Percentiles rank a stretch among this genome's conserved stretches.
Conservation (phyloP, 1,139 yeast genomes). For the Taiozyma sp. region DNA sequence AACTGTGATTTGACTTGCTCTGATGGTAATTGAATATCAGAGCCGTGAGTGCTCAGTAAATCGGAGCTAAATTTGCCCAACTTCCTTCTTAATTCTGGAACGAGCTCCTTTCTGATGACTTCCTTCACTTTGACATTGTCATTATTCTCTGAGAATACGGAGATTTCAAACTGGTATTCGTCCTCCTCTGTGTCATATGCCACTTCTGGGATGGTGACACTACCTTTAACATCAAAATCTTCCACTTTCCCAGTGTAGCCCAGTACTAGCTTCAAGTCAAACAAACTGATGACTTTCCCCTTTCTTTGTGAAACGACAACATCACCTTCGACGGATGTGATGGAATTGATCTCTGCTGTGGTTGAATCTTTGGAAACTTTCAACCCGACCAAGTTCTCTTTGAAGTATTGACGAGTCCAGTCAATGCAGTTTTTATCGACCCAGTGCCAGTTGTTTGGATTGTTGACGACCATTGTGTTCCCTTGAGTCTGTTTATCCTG, state of each 20-base stretch:
- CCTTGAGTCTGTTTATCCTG: no score
- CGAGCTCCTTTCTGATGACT: conserved; percentile 52
- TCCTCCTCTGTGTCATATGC: conserved; percentile 89
- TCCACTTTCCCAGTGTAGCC: conserved; percentile 49
- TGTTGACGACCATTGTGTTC: conserved; percentile 56
- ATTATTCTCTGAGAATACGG: conserved; percentile 55
- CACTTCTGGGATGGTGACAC: conserved; percentile 82
- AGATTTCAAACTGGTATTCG: conserved; percentile 79
- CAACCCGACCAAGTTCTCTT: conserved; percentile 50
- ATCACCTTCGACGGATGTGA: conserved; percentile 85
- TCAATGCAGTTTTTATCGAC: conserved; percentile 94
- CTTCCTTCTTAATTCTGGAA: conserved; percentile 63
- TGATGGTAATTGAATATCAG: conserved; percentile 79
- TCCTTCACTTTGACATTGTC: conserved; percentile 47
- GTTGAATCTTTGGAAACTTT: conserved; percentile 33
- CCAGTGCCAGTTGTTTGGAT: conserved; percentile 95
- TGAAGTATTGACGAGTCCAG: conserved; percentile 82
- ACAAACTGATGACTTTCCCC: conserved; percentile 90
- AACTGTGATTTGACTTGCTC: conserved; percentile 63
- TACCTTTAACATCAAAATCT: conserved; percentile 48
- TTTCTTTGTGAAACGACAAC: conserved; percentile 96
- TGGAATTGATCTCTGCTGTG: conserved; percentile 38
- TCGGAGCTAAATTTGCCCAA: conserved; percentile 72
- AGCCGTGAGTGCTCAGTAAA: conserved; percentile 69
- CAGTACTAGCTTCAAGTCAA: conserved; percentile 70